A percentile compares a stretch with the other conserved stretches of the same genome.
phyloP scores from a whole-genome alignment of 176 grass and related monocot species.

The Hsuehochloa calcarea region DNA sequence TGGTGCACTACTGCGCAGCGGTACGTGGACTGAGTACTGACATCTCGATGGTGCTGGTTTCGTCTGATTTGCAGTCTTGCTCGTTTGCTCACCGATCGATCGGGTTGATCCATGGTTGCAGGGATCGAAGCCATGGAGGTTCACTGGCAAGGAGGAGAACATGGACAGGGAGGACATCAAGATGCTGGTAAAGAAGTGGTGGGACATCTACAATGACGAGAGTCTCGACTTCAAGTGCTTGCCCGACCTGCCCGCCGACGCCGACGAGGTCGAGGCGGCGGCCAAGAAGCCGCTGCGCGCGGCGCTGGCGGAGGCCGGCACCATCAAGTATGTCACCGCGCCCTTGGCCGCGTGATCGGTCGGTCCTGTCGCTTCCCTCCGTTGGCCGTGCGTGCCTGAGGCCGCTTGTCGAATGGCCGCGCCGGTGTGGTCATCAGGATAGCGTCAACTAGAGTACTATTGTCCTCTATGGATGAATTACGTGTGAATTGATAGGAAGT shows the following conservation, averaged over 20 bases:
- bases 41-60: not conserved
- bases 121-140: slow-evolving; percentile 96
- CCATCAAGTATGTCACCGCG: slow-evolving; percentile 60
- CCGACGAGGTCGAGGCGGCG: slow-evolving; percentile 43
- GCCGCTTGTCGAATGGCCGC: not conserved
- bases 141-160: slow-evolving; percentile 77
- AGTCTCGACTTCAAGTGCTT: slow-evolving; percentile 63
- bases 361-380: not conserved
- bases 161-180: slow-evolving; percentile 93
- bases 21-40: slow-evolving; percentile 6
- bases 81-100: not conserved
- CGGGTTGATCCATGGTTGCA: not conserved
- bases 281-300: slow-evolving; percentile 50
- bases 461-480: not conserved
- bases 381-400: not conserved
- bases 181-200: slow-evolving; percentile 72
- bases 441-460: not conserved
- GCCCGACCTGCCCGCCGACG: not conserved
- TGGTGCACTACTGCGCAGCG: slow-evolving; percentile 89
- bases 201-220: slow-evolving; percentile 71
- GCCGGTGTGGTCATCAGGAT: not conserved
- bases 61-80: not conserved
- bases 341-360: slow-evolving; percentile 70
- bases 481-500: slow-evolving; percentile 27
- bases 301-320: slow-evolving; percentile 45